Evolutionary conservation across 176 grass and related monocot species (phyloP).

Genomic region (Canna indica): DNA sequence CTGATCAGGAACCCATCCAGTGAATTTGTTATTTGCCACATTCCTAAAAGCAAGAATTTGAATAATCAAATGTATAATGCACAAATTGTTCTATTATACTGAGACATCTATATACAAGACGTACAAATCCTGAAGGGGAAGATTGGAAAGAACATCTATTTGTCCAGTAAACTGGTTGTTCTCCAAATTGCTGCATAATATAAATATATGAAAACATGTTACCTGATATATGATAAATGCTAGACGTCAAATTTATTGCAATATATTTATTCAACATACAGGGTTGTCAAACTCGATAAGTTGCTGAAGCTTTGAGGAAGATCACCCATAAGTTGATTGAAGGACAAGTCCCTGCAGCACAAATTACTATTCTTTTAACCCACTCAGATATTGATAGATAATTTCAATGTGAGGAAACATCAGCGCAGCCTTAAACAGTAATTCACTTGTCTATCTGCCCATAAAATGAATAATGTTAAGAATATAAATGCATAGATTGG

Average conservation of each 20-base stretch:
- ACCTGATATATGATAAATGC: neutral
- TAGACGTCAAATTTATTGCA: neutral
- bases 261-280: constrained; percentile 45
- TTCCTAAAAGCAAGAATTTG: constrained; percentile 41
- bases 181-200: constrained; percentile 72
- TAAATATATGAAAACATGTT: constrained; percentile 25
- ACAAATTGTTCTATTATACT: neutral
- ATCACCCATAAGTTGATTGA: constrained; percentile 67
- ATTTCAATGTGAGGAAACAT: neutral
- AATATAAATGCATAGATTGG: too few relatives aligned
- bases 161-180: constrained; percentile 89
- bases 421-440: neutral
- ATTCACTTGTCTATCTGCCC: neutral
- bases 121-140: constrained; percentile 79
- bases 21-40: constrained; percentile 77
- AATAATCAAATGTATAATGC: neutral
- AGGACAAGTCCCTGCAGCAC: constrained; percentile 75
- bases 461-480: neutral
- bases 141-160: constrained; percentile 72
- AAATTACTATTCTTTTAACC: neutral
- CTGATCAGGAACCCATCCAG: constrained; percentile 88
- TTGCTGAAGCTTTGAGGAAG: constrained; percentile 64
- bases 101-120: neutral
- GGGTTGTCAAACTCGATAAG: constrained; percentile 57
- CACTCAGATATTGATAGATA: neutral